A percentile compares a stretch with the other conserved stretches of the same genome.
phyloP scores from a whole-genome alignment of 768 basidiomycete genomes.

The Mycena albidolilacea region DNA sequence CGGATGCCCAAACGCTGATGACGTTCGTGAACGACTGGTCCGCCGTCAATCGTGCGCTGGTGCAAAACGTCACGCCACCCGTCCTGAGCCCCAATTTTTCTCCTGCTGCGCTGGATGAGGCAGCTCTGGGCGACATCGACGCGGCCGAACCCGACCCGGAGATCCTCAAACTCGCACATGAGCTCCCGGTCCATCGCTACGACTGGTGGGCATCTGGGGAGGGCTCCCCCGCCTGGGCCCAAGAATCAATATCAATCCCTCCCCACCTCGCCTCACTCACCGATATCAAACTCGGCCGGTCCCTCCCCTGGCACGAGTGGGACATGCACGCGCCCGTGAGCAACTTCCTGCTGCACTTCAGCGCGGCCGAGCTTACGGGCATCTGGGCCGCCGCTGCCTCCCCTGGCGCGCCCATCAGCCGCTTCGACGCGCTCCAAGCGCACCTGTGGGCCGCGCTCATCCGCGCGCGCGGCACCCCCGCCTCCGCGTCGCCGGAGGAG shows the following conservation, averaged over 20 bases:
- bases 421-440: slow-evolving; percentile 54
- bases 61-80: slow-evolving; percentile 27
- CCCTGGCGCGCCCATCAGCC: slow-evolving; percentile 43
- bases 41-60: slow-evolving; percentile 43
- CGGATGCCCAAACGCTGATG: slow-evolving; percentile 53
- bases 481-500: slow-evolving; percentile 39
- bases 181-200: slow-evolving; percentile 47
- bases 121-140: slow-evolving; percentile 51
- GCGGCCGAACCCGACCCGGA: slow-evolving; percentile 38
- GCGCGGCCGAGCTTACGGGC: slow-evolving; percentile 44
- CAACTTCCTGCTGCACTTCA: slow-evolving; percentile 47
- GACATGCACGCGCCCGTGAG: slow-evolving; percentile 45
- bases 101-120: slow-evolving; percentile 47
- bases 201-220: slow-evolving; percentile 50
- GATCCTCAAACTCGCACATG: slow-evolving; percentile 41
- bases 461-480: slow-evolving; percentile 43
- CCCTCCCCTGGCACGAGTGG: slow-evolving; percentile 49
- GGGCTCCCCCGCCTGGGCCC: slow-evolving; percentile 41
- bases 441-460: slow-evolving; percentile 54
- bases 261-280: slow-evolving; percentile 21
- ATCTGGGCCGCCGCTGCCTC: slow-evolving; percentile 50
- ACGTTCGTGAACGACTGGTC: slow-evolving; percentile 55
- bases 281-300: slow-evolving; percentile 38
- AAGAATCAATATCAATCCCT: slow-evolving; percentile 40
- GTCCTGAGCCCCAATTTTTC: slow-evolving; percentile 47